These are phyloP conservation scores for Tulasnella sp. DNA, from an alignment of 768 basidiomycete species.

Conservation along the genomic window DNA sequence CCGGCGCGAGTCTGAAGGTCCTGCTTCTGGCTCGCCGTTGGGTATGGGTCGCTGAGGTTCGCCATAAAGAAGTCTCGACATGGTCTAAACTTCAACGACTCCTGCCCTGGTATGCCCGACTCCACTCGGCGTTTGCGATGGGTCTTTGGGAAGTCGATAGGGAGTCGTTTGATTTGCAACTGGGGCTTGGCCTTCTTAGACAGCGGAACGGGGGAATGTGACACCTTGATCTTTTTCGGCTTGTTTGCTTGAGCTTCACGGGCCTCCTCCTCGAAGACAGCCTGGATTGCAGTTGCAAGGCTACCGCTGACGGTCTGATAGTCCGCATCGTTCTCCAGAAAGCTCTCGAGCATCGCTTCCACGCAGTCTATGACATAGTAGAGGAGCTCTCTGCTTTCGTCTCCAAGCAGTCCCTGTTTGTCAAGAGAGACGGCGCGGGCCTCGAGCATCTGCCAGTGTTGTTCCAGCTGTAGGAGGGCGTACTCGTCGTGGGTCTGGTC, in stretches of 20 bases:
- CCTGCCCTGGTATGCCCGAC: conserved; percentile 26
- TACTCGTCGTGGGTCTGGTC: conserved; percentile 8
- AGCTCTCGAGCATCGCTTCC: conserved; percentile 23
- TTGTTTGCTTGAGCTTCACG: conserved; percentile 21
- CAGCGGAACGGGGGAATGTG: conserved; percentile 3
- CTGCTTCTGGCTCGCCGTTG: conserved; percentile 32
- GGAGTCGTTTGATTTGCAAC: conserved; percentile 1
- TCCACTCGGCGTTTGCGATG: conserved; percentile 30
- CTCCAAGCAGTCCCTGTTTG: conserved; percentile 14
- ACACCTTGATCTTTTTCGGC: background rate
- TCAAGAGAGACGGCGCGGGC: background rate
- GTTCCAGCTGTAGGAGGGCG: background rate
- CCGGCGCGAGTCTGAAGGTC: conserved; percentile 16
- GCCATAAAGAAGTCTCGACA: conserved; percentile 37
- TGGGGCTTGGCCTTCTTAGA: background rate
- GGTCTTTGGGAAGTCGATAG: conserved; percentile 13
- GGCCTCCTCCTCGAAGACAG: background rate
- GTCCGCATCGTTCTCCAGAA: conserved; percentile 6
- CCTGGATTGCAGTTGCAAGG: background rate
- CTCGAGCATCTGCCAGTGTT: background rate
- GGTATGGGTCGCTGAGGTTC: conserved; percentile 39
- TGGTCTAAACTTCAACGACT: conserved; percentile 35
- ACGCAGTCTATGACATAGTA: conserved; percentile 7
- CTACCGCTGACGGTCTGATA: conserved; percentile 9
- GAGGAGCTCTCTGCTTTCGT: conserved; percentile 22